phyloP scores from a whole-genome alignment of 768 basidiomycete genomes.

The Filobasidium wieringae region DNA sequence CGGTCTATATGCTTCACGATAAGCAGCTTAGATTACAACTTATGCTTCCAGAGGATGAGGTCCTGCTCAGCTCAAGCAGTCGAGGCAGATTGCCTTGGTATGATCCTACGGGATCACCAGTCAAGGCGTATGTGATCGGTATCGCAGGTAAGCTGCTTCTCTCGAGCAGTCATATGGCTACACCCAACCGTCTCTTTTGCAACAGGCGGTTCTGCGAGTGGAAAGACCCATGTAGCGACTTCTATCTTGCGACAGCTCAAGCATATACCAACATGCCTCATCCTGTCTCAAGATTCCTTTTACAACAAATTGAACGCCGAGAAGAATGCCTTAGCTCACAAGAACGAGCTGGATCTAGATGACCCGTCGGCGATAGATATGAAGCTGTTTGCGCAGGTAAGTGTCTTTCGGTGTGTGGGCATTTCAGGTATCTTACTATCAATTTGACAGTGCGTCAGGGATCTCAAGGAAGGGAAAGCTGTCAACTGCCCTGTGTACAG shows the following conservation, averaged over 20 bases:
- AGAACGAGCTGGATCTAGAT: constrained; percentile 52
- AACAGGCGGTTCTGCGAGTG: constrained; percentile 41
- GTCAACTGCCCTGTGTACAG: constrained; percentile 58
- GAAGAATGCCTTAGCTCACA: constrained; percentile 70
- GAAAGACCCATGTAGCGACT: constrained; percentile 40
- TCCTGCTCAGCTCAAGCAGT: constrained; percentile 12
- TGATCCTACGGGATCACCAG: constrained; percentile 36
- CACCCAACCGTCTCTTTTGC: no score
- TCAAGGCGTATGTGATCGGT: constrained; percentile 41
- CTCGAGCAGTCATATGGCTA: no score
- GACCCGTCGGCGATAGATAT: constrained; percentile 89
- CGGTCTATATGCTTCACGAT: no score
- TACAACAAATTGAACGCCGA: constrained; percentile 71
- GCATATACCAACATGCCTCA: constrained; percentile 53
- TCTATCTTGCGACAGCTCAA: constrained; percentile 39
- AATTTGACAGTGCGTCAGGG: constrained; percentile 57
- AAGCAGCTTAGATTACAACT: no score
- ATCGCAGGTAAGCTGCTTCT: no score
- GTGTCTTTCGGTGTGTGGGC: constrained; percentile 24
- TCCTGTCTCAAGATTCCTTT: constrained; percentile 90
- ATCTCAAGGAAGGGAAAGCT: constrained; percentile 71
- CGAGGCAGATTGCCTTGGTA: constrained; percentile 42
- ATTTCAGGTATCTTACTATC: constrained; percentile 2
- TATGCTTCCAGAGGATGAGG: constrained; percentile 15
- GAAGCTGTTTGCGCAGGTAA: constrained; percentile 65